Evolutionary conservation across 1,139 yeast genomes (phyloP).

Genomic region (Debaryomyces subglobosus): DNA sequence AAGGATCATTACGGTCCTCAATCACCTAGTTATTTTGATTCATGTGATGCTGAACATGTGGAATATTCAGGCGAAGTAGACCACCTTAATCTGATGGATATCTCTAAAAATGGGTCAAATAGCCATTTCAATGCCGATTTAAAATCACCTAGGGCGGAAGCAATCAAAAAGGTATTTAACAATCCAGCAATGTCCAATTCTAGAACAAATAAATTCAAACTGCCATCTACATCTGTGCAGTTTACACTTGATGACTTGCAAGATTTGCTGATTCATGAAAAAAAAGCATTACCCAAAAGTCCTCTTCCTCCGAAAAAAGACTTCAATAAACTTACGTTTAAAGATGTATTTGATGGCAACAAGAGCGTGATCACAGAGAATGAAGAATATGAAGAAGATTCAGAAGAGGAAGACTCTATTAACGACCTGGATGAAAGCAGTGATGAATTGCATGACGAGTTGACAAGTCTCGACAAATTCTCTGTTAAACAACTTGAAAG

Average conservation of each 20-base stretch:
- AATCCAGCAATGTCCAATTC: conserved; percentile 41
- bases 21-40: conserved; percentile 17
- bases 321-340: conserved; percentile 26
- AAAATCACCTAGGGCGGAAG: conserved; percentile 44
- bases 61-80: conserved; percentile 9
- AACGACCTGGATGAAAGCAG: conserved; percentile 23
- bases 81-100: neutral
- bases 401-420: conserved; percentile 19
- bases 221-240: conserved; percentile 18
- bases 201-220: conserved; percentile 1
- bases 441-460: conserved; percentile 24
- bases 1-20: conserved; percentile 11
- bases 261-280: neutral
- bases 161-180: conserved; percentile 50
- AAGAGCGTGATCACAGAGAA: conserved; percentile 17
- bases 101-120: neutral
- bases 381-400: conserved; percentile 19
- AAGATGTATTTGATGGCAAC: conserved; percentile 36
- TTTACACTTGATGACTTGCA: conserved; percentile 14
- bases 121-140: conserved; percentile 14
- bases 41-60: conserved; percentile 11
- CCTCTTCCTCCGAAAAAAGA: conserved; percentile 31
- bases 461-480: conserved; percentile 6
- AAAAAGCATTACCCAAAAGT: conserved; percentile 26
- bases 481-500: conserved; percentile 7